Percentiles rank a stretch among this genome's conserved stretches.
These are phyloP conservation scores for Salix viminalis DNA, from an alignment of 345 rosid genomes.

Conservation along the genomic window DNA sequence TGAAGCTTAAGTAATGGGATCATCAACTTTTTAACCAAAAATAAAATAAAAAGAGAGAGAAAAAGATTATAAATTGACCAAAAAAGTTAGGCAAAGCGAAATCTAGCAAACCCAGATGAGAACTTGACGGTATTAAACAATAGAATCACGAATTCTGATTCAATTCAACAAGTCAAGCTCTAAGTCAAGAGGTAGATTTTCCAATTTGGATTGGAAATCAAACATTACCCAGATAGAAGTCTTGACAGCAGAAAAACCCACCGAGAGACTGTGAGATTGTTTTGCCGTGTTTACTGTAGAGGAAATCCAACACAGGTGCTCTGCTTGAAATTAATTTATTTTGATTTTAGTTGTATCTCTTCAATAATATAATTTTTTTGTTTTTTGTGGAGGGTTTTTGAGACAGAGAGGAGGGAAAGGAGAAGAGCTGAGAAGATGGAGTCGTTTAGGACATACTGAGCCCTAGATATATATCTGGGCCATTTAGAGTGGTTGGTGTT, in stretches of 20 bases:
- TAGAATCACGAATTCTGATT: conserved; percentile 24
- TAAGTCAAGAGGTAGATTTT: neutral
- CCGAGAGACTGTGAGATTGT: neutral
- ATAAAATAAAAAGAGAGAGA: neutral
- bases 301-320: neutral
- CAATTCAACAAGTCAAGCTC: conserved; percentile 2
- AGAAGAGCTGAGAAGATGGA: neutral
- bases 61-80: neutral
- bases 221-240: conserved; percentile 16
- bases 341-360: too few relatives aligned
- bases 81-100: neutral
- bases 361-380: too few relatives aligned
- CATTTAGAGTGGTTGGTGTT: neutral
- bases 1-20: conserved; percentile 12
- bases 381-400: neutral
- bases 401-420: neutral
- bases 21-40: conserved; percentile 5
- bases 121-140: conserved; percentile 12
- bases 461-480: neutral
- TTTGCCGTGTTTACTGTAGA: neutral
- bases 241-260: neutral
- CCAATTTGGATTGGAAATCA: conserved; percentile 4
- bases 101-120: conserved; percentile 38
- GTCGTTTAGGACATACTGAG: neutral
- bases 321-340: neutral